phyloP scores from a whole-genome alignment of 2,329 filamentous ascomycete genomes.

The Zopfia rhizophila region DNA sequence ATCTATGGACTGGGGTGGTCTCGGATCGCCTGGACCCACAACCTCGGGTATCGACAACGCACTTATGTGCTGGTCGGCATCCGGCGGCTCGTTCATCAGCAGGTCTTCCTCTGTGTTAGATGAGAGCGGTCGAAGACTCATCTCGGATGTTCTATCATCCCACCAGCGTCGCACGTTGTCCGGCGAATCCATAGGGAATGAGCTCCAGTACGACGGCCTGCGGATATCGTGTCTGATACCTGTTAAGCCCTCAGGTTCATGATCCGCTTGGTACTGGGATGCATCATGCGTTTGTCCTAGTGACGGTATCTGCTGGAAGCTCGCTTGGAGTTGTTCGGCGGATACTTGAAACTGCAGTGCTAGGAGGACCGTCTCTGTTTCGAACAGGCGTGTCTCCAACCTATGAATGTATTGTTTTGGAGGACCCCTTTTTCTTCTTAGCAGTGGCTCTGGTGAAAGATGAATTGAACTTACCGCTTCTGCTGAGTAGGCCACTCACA shows the following conservation, averaged over 20 bases:
- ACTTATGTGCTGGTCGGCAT: too few relatives aligned
- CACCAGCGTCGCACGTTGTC: constrained; percentile 2
- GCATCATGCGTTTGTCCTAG: too few relatives aligned
- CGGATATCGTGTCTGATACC: background rate
- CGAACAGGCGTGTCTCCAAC: constrained; percentile 3
- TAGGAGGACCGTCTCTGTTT: constrained; percentile 8
- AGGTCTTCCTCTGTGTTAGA: too few relatives aligned
- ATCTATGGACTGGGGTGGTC: too few relatives aligned
- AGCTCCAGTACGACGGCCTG: constrained; percentile 3
- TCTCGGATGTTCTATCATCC: too few relatives aligned
- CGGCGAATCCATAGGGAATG: background rate
- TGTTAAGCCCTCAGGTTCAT: background rate
- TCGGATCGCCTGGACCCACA: too few relatives aligned
- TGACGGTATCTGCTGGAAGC: constrained; percentile 1
- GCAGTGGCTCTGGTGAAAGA: background rate
- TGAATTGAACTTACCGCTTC: constrained; percentile 1
- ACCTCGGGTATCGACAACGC: too few relatives aligned
- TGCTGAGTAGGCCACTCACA: constrained; percentile 10
- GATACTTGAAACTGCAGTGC: constrained; percentile 3
- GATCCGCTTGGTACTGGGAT: background rate
- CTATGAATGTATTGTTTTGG: constrained; percentile 11
- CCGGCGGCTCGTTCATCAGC: too few relatives aligned
- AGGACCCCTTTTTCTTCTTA: constrained; percentile 1
- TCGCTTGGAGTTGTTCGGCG: constrained; percentile 1
- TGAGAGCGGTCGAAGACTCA: too few relatives aligned